A percentile compares a stretch with the other conserved stretches of the same genome.
phyloP scores from a whole-genome alignment of 805 yeast species.

The Metschnikowia santaceciliae region DNA sequence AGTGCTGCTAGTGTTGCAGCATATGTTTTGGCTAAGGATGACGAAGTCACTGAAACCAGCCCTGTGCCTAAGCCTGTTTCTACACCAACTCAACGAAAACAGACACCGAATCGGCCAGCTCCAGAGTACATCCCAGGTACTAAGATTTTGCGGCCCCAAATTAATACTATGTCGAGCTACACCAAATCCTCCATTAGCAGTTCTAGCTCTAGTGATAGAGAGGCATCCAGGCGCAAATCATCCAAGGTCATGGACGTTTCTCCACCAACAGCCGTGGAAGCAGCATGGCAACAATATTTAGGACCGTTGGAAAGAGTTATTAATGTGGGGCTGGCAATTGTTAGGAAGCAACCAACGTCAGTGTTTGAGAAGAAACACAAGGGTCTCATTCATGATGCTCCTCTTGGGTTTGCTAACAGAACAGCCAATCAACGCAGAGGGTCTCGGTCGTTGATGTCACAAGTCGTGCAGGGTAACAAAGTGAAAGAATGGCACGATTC shows the following conservation, averaged over 20 bases:
- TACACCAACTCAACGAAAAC: conserved; percentile 20
- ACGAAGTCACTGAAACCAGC: background rate
- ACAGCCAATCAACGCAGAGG: conserved; percentile 16
- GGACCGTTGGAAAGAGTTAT: conserved; percentile 56
- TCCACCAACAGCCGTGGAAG: conserved; percentile 51
- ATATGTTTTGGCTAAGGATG: conserved; percentile 31
- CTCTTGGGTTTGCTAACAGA: conserved; percentile 40
- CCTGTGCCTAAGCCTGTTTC: conserved; percentile 12
- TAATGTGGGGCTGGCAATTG: conserved; percentile 23
- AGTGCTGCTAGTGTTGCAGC: conserved; percentile 42
- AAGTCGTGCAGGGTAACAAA: conserved; percentile 34
- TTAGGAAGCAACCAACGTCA: conserved; percentile 43
- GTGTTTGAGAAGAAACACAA: conserved; percentile 52
- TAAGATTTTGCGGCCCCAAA: conserved; percentile 50
- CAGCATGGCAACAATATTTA: conserved; percentile 55
- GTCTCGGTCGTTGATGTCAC: conserved; percentile 29
- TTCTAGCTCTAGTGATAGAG: conserved; percentile 13
- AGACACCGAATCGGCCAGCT: conserved; percentile 6
- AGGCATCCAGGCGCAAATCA: conserved; percentile 16
- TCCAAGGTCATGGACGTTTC: conserved; percentile 36
- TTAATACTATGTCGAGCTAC: conserved; percentile 33
- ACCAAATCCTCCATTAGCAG: conserved; percentile 15
- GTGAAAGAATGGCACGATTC: conserved; percentile 12
- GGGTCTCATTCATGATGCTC: conserved; percentile 58
- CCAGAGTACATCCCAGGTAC: conserved; percentile 59